These are phyloP conservation scores for Ogataea neopini DNA, from an alignment of 805 yeast genomes.

Conservation along the genomic window DNA sequence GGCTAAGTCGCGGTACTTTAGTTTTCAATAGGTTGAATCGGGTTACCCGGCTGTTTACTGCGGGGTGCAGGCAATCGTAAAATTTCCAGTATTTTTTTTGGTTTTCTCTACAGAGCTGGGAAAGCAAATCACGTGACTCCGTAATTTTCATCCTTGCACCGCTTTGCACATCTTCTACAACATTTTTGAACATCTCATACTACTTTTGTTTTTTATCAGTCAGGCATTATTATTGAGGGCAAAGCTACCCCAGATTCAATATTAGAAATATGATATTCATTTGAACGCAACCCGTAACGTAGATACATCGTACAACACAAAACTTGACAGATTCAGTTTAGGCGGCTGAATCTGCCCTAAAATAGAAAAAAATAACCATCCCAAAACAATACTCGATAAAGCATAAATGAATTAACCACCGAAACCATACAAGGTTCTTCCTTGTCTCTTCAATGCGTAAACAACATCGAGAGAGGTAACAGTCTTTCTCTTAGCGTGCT, in stretches of 20 bases:
- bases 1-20: too few species aligned
- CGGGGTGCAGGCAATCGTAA: not conserved
- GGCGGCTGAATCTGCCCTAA: not conserved
- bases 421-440: slow-evolving; percentile 99
- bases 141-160: too few species aligned
- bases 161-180: too few species aligned
- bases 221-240: not conserved
- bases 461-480: slow-evolving; percentile 98
- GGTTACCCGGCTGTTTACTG: not conserved
- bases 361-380: slow-evolving; percentile 5
- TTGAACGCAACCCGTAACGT: slow-evolving; percentile 10
- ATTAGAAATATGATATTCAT: slow-evolving; percentile 5
- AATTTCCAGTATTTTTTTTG: too few species aligned
- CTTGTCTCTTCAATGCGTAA: slow-evolving; percentile 99
- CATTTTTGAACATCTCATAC: not conserved
- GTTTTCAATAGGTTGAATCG: too few species aligned
- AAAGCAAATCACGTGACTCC: too few species aligned
- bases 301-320: slow-evolving; percentile 10
- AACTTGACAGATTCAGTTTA: not conserved
- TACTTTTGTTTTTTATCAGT: not conserved
- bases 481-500: slow-evolving; percentile 99
- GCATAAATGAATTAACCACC: slow-evolving; percentile 71
- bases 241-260: not conserved
- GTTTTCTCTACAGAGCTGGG: too few species aligned
- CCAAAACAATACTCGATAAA: slow-evolving; percentile 5